These are phyloP conservation scores for Candida manassasensis DNA, from an alignment of 805 yeast species.

Conservation along the genomic window DNA sequence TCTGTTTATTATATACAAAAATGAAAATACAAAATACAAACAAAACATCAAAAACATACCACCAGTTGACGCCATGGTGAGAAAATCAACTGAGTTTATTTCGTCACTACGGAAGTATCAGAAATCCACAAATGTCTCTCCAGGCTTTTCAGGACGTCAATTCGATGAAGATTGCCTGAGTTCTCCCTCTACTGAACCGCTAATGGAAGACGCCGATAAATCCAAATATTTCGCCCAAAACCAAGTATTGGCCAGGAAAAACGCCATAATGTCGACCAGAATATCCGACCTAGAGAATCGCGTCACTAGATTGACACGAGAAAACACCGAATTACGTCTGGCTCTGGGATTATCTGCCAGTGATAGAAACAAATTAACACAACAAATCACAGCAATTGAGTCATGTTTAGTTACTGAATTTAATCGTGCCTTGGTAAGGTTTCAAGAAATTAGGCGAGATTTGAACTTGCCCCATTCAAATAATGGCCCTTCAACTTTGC, in stretches of 20 bases:
- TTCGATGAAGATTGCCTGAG: background rate
- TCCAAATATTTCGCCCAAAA: constrained; percentile 42
- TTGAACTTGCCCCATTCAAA: background rate
- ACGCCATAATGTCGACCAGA: constrained; percentile 47
- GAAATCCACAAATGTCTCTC: background rate
- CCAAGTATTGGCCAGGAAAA: constrained; percentile 54
- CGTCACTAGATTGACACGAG: constrained; percentile 45
- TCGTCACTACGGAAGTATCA: constrained; percentile 3
- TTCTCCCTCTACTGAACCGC: background rate
- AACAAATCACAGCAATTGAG: constrained; percentile 1
- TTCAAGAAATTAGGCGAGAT: constrained; percentile 2
- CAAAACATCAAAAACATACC: background rate
- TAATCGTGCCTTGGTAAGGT: background rate
- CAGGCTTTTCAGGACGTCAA: background rate
- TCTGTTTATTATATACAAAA: no score
- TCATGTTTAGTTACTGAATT: constrained; percentile 6
- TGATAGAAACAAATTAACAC: background rate
- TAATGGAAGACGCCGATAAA: background rate
- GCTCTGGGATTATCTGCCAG: background rate
- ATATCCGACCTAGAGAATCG: constrained; percentile 50
- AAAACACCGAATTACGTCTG: constrained; percentile 32
- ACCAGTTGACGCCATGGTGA: background rate
- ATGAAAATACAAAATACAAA: background rate
- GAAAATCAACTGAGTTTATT: constrained; percentile 4
- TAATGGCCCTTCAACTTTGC: background rate